These are phyloP conservation scores for Nothophytophthora sp. DNA, from an alignment of 352 stramenopile genomes.

Conservation along the genomic window DNA sequence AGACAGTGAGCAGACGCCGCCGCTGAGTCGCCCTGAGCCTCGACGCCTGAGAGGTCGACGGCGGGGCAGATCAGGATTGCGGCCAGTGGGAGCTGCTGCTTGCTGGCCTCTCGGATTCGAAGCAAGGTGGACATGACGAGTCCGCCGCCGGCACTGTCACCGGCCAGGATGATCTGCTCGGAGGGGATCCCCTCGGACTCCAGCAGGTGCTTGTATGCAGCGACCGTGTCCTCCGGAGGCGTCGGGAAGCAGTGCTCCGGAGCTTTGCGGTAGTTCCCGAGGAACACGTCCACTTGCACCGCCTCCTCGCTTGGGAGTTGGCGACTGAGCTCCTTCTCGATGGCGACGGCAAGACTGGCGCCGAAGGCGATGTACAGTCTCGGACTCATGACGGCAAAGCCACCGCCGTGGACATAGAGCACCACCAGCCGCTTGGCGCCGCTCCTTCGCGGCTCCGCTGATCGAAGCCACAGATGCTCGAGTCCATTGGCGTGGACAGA, in stretches of 20 bases:
- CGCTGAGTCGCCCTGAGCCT: neutral
- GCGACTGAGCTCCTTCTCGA: conserved; percentile 10
- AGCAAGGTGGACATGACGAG: conserved; percentile 29
- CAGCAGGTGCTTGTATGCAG: conserved; percentile 26
- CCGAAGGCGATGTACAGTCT: conserved; percentile 20
- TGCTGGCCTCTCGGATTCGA: conserved; percentile 11
- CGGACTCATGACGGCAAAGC: conserved; percentile 27
- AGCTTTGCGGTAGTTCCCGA: conserved; percentile 35
- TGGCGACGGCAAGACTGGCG: conserved; percentile 4
- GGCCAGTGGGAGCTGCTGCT: conserved; percentile 9
- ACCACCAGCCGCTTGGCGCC: conserved; percentile 21
- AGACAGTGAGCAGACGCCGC: conserved; percentile 3
- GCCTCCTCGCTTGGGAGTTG: neutral
- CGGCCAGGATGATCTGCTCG: conserved; percentile 24
- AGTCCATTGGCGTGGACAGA: conserved; percentile 16
- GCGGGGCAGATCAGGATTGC: conserved; percentile 16
- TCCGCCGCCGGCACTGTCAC: conserved; percentile 27
- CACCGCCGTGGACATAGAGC: conserved; percentile 42
- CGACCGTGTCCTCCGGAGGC: conserved; percentile 18
- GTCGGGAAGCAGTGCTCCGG: conserved; percentile 26
- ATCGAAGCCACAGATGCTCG: conserved; percentile 35
- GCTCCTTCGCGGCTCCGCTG: neutral
- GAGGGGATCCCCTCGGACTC: conserved; percentile 9
- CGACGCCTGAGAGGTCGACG: conserved; percentile 6
- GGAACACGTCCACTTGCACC: conserved; percentile 18